Conservation (phyloP, 495 filamentous ascomycete species). For the Bacidia rubella region DNA sequence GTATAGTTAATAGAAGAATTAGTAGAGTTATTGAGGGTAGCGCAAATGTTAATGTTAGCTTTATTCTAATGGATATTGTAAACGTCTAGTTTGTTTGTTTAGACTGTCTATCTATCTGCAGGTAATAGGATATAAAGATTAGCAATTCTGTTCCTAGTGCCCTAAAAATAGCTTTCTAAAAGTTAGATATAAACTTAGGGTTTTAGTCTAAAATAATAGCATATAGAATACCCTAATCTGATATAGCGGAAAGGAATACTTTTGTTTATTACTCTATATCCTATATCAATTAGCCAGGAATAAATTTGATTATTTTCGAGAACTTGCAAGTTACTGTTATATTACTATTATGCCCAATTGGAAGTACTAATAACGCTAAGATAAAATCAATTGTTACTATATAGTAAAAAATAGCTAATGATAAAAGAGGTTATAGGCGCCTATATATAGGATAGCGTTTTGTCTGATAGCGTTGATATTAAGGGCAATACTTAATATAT, state of each 20-base stretch:
- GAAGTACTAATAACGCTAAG: neutral
- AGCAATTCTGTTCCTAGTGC: constrained; percentile 1
- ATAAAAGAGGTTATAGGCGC: neutral
- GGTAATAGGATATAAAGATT: constrained; percentile 2
- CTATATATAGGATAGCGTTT: neutral
- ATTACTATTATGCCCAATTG: neutral
- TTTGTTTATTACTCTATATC: neutral
- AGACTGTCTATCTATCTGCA: neutral
- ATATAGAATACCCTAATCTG: neutral
- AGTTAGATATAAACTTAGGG: constrained; percentile 3
- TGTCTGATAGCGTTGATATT: neutral
- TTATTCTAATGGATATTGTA: constrained; percentile 1
- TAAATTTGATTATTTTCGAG: neutral
- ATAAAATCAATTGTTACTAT: constrained; percentile 1
- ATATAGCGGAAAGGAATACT: neutral
- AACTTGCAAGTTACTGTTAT: constrained; percentile 3
- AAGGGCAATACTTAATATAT: neutral
- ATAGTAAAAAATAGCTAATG: neutral
- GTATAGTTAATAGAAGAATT: neutral
- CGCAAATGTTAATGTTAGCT: neutral
- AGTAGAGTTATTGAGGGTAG: neutral
- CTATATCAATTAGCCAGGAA: neutral
- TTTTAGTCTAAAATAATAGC: constrained; percentile 5
- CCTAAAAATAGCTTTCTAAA: constrained; percentile 3
- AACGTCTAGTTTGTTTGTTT: constrained; percentile 4